Percentiles rank a stretch among this genome's conserved stretches.
phyloP scores from a whole-genome alignment of 139 green algal genomes.

The Volvox reticuliferus region DNA sequence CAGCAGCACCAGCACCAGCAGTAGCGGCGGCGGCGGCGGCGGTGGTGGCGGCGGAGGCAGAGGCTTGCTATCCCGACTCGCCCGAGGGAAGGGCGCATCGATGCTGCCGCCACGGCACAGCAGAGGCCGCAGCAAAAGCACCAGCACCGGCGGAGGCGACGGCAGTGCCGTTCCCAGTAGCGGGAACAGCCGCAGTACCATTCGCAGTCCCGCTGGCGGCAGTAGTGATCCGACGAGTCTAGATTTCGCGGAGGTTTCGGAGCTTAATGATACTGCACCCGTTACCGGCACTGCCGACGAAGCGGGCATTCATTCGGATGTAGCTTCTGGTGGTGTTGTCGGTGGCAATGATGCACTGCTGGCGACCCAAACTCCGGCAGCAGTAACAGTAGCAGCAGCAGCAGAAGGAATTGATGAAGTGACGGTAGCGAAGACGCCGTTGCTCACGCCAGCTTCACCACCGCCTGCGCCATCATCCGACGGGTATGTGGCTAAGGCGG shows the following conservation, averaged over 20 bases:
- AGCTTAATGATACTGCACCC: too few relatives aligned
- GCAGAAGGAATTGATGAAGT: neutral
- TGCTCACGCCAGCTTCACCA: neutral
- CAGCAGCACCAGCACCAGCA: neutral
- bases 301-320: too few relatives aligned
- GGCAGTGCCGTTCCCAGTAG: too few relatives aligned
- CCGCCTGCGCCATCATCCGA: neutral
- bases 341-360: neutral
- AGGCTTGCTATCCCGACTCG: neutral
- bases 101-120: neutral
- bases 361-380: neutral
- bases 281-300: too few relatives aligned
- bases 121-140: neutral
- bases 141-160: neutral
- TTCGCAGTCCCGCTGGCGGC: neutral
- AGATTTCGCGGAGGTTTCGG: too few relatives aligned
- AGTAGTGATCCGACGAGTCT: neutral
- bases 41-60: neutral
- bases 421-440: neutral
- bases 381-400: neutral
- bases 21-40: neutral
- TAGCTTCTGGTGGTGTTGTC: too few relatives aligned
- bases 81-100: neutral
- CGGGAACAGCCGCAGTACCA: neutral
- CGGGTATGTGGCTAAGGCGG: neutral